Evolutionary conservation across 2,329 filamentous ascomycete species (phyloP).

Genomic region (Sporothrix pallida): DNA sequence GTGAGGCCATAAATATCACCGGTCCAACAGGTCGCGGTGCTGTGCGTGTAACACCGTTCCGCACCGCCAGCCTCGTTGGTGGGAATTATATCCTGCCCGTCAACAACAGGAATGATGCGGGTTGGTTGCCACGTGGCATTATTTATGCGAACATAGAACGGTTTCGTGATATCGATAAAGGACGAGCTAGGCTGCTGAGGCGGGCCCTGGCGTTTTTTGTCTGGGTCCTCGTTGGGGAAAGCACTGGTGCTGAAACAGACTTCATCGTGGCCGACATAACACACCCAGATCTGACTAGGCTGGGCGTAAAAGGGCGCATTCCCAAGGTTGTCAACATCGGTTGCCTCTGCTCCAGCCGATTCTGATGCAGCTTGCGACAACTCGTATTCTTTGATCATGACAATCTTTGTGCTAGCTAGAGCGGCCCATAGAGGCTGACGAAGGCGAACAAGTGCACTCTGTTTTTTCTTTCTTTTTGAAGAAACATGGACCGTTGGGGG

Average conservation of each 20-base stretch:
- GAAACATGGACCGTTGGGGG: constrained; percentile 50
- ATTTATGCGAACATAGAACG: constrained; percentile 80
- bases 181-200: constrained; percentile 44
- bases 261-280: constrained; percentile 77
- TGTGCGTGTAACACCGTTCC: no score
- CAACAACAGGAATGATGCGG: constrained; percentile 63
- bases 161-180: constrained; percentile 71
- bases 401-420: constrained; percentile 93
- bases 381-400: constrained; percentile 89
- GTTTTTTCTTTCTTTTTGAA: constrained; percentile 85
- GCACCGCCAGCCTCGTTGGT: constrained; percentile 37
- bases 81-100: constrained; percentile 34
- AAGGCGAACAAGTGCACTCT: constrained; percentile 87
- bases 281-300: constrained; percentile 78
- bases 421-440: constrained; percentile 94
- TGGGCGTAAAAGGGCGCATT: constrained; percentile 75
- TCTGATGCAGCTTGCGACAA: constrained; percentile 78
- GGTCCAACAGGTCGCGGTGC: constrained; percentile 63
- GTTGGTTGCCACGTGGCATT: constrained; percentile 81
- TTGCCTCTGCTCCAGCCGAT: constrained; percentile 74
- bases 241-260: constrained; percentile 76
- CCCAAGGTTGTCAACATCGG: constrained; percentile 76
- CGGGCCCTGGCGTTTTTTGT: constrained; percentile 41
- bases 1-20: constrained; percentile 73
- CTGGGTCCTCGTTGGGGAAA: constrained; percentile 55